These are phyloP conservation scores for Panaeolus cyanescens DNA, from an alignment of 768 basidiomycete species.

Conservation along the genomic window DNA sequence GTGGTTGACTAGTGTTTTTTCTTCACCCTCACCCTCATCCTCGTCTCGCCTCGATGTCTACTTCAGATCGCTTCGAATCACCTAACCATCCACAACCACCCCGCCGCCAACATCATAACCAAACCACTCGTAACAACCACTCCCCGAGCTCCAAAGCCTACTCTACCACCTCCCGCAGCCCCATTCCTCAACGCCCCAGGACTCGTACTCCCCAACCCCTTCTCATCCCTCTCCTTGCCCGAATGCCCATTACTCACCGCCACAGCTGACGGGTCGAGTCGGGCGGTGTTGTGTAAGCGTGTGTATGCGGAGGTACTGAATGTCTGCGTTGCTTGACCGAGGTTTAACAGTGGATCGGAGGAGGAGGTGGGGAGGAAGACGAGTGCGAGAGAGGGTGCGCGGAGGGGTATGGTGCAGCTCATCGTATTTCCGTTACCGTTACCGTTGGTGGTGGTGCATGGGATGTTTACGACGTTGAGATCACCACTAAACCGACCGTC, in stretches of 20 bases:
- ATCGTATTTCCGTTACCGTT: slow-evolving; percentile 44
- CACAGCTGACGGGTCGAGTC: slow-evolving; percentile 53
- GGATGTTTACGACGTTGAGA: slow-evolving; percentile 55
- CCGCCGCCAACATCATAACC: no score
- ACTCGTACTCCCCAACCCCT: neutral
- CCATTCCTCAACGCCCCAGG: neutral
- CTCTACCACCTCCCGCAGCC: neutral
- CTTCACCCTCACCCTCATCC: no score
- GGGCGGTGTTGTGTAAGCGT: slow-evolving; percentile 53
- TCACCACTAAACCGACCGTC: slow-evolving; percentile 68
- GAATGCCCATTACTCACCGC: slow-evolving; percentile 54
- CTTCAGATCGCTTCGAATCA: no score
- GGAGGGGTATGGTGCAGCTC: slow-evolving; percentile 58
- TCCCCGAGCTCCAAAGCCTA: no score
- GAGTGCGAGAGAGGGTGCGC: slow-evolving; percentile 73
- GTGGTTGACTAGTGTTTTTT: no score
- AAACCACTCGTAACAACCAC: no score
- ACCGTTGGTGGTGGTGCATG: slow-evolving; percentile 40
- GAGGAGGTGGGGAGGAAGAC: slow-evolving; percentile 56
- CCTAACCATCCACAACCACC: no score
- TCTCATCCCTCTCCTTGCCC: slow-evolving; percentile 8
- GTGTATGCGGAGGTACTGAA: slow-evolving; percentile 64
- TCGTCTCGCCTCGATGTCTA: no score
- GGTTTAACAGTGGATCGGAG: slow-evolving; percentile 9
- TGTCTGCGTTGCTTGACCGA: slow-evolving; percentile 35